These are phyloP conservation scores for Fusarium veterinarium DNA, from an alignment of 2,329 filamentous ascomycete species.

Conservation along the genomic window DNA sequence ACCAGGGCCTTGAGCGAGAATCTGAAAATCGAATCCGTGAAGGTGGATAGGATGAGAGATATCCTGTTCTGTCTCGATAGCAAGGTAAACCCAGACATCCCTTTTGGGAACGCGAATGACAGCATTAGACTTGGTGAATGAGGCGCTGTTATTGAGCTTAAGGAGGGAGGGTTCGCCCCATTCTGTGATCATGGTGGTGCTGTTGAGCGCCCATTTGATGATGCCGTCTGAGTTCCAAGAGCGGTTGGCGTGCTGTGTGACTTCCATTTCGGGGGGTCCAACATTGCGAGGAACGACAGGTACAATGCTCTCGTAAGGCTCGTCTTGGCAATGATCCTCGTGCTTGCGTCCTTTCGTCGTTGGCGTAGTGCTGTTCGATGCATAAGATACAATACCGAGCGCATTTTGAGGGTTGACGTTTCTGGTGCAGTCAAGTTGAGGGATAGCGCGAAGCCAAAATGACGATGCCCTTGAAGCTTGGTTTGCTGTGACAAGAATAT, in stretches of 20 bases:
- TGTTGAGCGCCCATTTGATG: constrained; percentile 61
- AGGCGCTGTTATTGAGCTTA: constrained; percentile 35
- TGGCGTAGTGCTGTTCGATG: constrained; percentile 36
- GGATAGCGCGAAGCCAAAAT: constrained; percentile 64
- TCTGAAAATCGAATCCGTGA: constrained; percentile 51
- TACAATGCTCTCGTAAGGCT: constrained; percentile 48
- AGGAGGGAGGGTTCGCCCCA: constrained; percentile 48
- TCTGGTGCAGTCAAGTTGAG: constrained; percentile 55
- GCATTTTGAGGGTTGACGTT: constrained; percentile 57
- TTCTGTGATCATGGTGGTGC: constrained; percentile 47
- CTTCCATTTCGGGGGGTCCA: constrained; percentile 41
- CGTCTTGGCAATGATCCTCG: constrained; percentile 50
- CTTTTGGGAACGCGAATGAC: constrained; percentile 46
- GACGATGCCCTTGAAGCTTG: constrained; percentile 47
- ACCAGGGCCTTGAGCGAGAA: constrained; percentile 44
- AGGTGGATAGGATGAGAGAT: constrained; percentile 53
- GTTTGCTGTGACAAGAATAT: constrained; percentile 60
- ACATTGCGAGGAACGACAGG: constrained; percentile 52
- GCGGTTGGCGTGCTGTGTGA: constrained; percentile 46
- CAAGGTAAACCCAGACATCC: constrained; percentile 48
- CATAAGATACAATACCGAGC: constrained; percentile 61
- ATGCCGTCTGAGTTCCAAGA: constrained; percentile 46
- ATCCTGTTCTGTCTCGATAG: constrained; percentile 41
- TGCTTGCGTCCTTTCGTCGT: constrained; percentile 20
- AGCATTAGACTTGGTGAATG: constrained; percentile 42